Conservation (phyloP, 257 asterid genomes). For the Ajuga chamaepitys region DNA sequence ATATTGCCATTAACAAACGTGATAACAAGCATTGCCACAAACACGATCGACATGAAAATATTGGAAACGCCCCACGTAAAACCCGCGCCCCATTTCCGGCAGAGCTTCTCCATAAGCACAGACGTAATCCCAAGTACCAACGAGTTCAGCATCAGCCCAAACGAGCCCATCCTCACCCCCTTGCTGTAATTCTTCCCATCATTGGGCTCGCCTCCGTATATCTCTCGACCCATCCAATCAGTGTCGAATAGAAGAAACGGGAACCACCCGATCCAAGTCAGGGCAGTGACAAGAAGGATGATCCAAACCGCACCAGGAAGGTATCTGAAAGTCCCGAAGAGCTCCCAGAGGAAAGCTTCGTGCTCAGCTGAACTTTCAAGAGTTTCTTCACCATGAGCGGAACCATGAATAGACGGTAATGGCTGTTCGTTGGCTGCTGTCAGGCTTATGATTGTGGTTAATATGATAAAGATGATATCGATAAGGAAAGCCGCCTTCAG, state of each 20-base stretch:
- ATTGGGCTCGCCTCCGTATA: constrained; percentile 85
- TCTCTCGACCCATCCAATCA: constrained; percentile 95
- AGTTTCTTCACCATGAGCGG: constrained; percentile 32
- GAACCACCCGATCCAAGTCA: constrained; percentile 90
- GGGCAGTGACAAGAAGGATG: constrained; percentile 65
- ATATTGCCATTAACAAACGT: constrained; percentile 38
- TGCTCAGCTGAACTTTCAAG: constrained; percentile 34
- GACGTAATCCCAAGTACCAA: constrained; percentile 88
- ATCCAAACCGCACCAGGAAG: constrained; percentile 67
- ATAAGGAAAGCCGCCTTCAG: constrained; percentile 76
- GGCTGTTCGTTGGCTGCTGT: constrained; percentile 65
- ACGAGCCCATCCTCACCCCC: constrained; percentile 87
- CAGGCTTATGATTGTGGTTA: constrained; percentile 61
- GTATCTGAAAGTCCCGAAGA: constrained; percentile 63
- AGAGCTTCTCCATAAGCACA: constrained; percentile 73
- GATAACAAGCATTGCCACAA: constrained; percentile 60
- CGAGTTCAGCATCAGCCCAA: constrained; percentile 77
- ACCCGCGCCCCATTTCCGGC: constrained; percentile 85
- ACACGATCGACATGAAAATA: constrained; percentile 59
- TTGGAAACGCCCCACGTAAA: constrained; percentile 86
- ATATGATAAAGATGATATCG: constrained; percentile 53
- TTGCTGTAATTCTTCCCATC: constrained; percentile 46
- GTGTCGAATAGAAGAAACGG: constrained; percentile 80
- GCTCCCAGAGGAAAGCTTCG: constrained; percentile 77
- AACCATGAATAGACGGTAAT: constrained; percentile 13